A percentile compares a stretch with the other conserved stretches of the same genome.
Conservation (phyloP, 371 early-diverging fungal genomes). For the Mucor indicus region DNA sequence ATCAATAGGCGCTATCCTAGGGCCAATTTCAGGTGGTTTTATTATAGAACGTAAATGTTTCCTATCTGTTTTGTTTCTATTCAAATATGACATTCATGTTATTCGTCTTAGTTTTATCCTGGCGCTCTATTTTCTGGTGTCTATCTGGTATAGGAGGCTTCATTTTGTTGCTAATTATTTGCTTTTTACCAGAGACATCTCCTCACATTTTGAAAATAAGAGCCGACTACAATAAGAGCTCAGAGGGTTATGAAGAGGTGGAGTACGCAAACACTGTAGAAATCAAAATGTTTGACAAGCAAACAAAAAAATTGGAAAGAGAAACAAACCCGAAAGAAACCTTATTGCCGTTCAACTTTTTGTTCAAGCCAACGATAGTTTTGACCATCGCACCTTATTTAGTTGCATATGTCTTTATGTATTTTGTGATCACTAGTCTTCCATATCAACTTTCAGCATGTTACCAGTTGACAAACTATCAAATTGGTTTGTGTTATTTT, state of each 20-base stretch:
- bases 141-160: conserved; percentile 56
- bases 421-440: conserved; percentile 40
- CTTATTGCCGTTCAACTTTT: no score
- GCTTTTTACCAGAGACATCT: conserved; percentile 68
- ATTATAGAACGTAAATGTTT: conserved; percentile 48
- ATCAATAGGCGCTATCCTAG: conserved; percentile 53
- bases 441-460: conserved; percentile 26
- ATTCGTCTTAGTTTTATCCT: conserved; percentile 57
- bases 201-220: conserved; percentile 1
- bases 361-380: conserved; percentile 1
- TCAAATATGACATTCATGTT: no score
- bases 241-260: no score
- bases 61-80: no score
- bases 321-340: no score
- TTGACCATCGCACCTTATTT: conserved; percentile 44
- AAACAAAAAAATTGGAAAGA: neutral
- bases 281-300: neutral
- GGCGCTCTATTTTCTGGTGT: conserved; percentile 69
- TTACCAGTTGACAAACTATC: conserved; percentile 32
- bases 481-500: conserved; percentile 42
- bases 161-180: conserved; percentile 53
- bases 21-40: conserved; percentile 44
- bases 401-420: conserved; percentile 53
- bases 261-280: no score
- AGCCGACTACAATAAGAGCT: neutral